Evolutionary conservation across 1,284 basidiomycete species (phyloP), one percentile per base, ranked within the genome.

Genomic region (Apiotrichum siamense): DNA sequence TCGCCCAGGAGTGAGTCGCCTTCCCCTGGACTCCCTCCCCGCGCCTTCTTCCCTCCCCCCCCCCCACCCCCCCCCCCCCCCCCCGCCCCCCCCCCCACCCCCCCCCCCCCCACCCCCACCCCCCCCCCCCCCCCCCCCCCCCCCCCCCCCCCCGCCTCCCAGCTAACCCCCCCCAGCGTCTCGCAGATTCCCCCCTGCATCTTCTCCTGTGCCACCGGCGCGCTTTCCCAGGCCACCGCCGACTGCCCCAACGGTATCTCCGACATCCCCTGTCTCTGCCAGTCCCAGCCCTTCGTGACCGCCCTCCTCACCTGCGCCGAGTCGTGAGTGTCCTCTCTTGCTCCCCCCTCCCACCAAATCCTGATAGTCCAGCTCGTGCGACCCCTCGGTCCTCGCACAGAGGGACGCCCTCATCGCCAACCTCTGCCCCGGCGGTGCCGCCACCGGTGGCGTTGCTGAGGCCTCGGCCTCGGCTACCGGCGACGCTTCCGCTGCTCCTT

Each of bases 241-340:
- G 31, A 55, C 20, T 55, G 58, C n/a, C 59, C 59, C 29, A 63
- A 62, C 46, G 38, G 13, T 47, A 63, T 61, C 55, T 37, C 62
- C 58, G 52, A 69, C 55, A 32, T 64, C 37, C 29, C 63, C 55
- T 66, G 69, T 53, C 55, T 74, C 52, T 74, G 72, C 54, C 56
- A 61, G 13, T 61, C 57, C 20, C 43, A 55, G 3, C 39, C 50
- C 7, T 72, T 72, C 69, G 63, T 67, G 57, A 59, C 53, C 32
- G 50, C 48, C 21, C 65, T 67, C 21, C 50, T 47, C 2, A 39
- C 62, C 6, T 74, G 72, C 59, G 57, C 65, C 12, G 29, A 49
- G 26, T 48, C 55, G 62, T 65, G 42, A 62, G 64, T 62, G 4
- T 20, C 26, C 3, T 21, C 5, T 18, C 40, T 20, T 27, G 25